Conservation (phyloP, 257 asterid species). For the Rhazya stricta region DNA sequence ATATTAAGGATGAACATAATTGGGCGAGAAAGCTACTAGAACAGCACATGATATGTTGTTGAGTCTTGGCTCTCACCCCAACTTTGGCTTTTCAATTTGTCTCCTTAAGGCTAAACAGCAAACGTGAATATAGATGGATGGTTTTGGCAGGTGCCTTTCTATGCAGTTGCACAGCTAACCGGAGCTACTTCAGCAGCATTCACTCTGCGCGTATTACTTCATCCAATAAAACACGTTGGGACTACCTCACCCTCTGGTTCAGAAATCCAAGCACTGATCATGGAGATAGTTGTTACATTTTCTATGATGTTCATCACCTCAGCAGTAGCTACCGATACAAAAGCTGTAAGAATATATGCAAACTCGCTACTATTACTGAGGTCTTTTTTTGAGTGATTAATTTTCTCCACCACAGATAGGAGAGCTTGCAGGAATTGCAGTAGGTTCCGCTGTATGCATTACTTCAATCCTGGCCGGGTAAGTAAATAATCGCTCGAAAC, state of each 20-base stretch:
- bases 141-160: constrained; percentile 51
- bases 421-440: constrained; percentile 86
- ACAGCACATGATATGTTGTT: background rate
- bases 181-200: constrained; percentile 63
- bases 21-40: background rate
- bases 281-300: constrained; percentile 76
- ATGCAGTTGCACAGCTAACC: constrained; percentile 57
- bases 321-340: constrained; percentile 87
- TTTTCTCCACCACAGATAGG: constrained; percentile 44
- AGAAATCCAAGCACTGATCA: constrained; percentile 55
- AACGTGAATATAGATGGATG: background rate
- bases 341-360: constrained; percentile 58
- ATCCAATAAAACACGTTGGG: constrained; percentile 67
- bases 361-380: background rate
- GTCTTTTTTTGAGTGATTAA: too few species aligned
- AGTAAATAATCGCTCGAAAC: background rate
- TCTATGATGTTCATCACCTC: constrained; percentile 85
- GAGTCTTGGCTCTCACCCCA: background rate
- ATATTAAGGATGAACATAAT: background rate
- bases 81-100: too few species aligned
- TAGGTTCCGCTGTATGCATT: constrained; percentile 91
- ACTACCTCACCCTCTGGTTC: constrained; percentile 68
- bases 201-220: constrained; percentile 52
- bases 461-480: constrained; percentile 83
- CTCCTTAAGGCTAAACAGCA: too few species aligned